Percentiles rank a stretch among this genome's conserved stretches.
These are phyloP conservation scores for Leccinum angustisporum DNA, from an alignment of 1,284 basidiomycete species.

Conservation along the genomic window DNA sequence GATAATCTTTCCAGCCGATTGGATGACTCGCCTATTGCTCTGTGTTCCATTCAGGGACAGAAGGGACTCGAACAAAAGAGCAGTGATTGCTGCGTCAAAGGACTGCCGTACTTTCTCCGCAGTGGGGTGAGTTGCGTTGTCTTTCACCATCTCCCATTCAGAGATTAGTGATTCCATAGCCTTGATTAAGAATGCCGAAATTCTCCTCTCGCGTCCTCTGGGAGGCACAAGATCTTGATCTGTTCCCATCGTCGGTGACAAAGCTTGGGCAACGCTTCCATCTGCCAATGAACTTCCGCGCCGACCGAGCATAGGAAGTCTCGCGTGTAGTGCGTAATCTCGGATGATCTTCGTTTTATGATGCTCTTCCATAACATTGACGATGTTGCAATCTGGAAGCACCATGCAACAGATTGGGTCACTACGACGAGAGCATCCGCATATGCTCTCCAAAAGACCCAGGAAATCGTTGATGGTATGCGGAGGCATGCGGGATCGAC, in stretches of 20 bases:
- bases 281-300: neutral
- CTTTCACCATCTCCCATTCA: slow-evolving; percentile 49
- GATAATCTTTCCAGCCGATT: slow-evolving; percentile 60
- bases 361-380: slow-evolving; percentile 60
- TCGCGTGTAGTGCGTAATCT: slow-evolving; percentile 66
- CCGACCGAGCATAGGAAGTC: slow-evolving; percentile 48
- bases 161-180: slow-evolving; percentile 50
- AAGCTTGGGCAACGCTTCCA: slow-evolving; percentile 4
- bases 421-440: slow-evolving; percentile 50
- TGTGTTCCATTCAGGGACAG: slow-evolving; percentile 64
- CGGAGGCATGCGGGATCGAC: slow-evolving; percentile 46
- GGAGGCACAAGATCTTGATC: slow-evolving; percentile 43
- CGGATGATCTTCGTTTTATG: slow-evolving; percentile 58
- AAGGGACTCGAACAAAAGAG: slow-evolving; percentile 67
- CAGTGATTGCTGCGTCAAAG: slow-evolving; percentile 66
- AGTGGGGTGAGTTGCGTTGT: slow-evolving; percentile 41
- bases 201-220: slow-evolving; percentile 57
- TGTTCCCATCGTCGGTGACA: slow-evolving; percentile 6
- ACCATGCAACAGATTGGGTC: slow-evolving; percentile 46
- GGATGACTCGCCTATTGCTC: slow-evolving; percentile 58
- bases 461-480: slow-evolving; percentile 62
- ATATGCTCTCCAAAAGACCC: slow-evolving; percentile 61
- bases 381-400: slow-evolving; percentile 68
- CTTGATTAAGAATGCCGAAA: slow-evolving; percentile 65
- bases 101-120: slow-evolving; percentile 64